Conservation (phyloP, 169 alveolate genomes). For the Plasmodium gallinaceum region DNA sequence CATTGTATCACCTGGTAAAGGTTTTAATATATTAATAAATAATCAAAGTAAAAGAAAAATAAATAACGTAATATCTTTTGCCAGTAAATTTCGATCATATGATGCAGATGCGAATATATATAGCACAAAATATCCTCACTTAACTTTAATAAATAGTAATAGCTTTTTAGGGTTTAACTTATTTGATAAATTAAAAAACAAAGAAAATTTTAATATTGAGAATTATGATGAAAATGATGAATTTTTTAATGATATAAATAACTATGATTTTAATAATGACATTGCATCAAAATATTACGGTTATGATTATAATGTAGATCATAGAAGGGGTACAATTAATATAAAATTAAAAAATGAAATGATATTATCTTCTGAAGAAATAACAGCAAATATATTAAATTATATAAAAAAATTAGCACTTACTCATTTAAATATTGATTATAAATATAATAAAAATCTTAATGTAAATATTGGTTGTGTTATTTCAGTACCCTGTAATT, state of each 20-base stretch:
- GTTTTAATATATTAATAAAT: constrained; percentile 83
- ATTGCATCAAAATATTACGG: constrained; percentile 45
- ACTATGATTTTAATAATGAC: constrained; percentile 27
- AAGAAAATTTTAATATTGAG: constrained; percentile 36
- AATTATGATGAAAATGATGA: constrained; percentile 60
- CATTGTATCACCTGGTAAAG: constrained; percentile 84
- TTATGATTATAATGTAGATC: constrained; percentile 71
- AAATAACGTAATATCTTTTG: constrained; percentile 81
- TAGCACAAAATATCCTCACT: constrained; percentile 60
- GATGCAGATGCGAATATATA: constrained; percentile 82
- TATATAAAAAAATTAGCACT: constrained; percentile 81
- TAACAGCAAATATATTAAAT: constrained; percentile 83
- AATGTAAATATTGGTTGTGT: constrained; percentile 79
- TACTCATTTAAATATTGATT: constrained; percentile 78
- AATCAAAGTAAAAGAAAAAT: constrained; percentile 85
- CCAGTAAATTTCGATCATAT: constrained; percentile 79
- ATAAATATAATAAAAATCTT: constrained; percentile 60
- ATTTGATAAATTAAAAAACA: constrained; percentile 39
- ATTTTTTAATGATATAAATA: constrained; percentile 34
- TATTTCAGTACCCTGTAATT: constrained; percentile 85
- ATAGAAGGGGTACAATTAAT: constrained; percentile 71
- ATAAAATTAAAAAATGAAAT: constrained; percentile 79
- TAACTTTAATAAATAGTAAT: constrained; percentile 67
- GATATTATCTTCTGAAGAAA: constrained; percentile 82
- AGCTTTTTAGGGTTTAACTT: constrained; percentile 41